Conservation (phyloP, 768 basidiomycete genomes). For the Mrakia hoshinonis region DNA sequence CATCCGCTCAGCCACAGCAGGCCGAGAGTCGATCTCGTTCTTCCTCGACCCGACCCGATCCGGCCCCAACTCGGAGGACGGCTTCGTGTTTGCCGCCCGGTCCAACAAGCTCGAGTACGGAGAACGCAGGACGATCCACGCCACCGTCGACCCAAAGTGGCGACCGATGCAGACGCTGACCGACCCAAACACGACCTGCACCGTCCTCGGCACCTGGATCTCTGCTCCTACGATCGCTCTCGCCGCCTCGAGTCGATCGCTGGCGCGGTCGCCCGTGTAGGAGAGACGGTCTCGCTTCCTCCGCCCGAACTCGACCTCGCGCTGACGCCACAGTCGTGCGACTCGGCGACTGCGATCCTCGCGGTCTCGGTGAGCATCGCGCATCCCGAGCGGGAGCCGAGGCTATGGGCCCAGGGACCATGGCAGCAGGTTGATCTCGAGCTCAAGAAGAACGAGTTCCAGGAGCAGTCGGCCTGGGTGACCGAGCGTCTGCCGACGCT, state of each 20-base stretch:
- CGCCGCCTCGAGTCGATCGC: too few species aligned
- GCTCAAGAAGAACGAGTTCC: conserved; percentile 66
- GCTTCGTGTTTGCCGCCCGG: conserved; percentile 73
- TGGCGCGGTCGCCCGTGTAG: too few species aligned
- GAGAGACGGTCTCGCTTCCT: too few species aligned
- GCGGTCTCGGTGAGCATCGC: neutral
- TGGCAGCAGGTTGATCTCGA: conserved; percentile 81
- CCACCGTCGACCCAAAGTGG: conserved; percentile 67
- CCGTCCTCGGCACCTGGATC: neutral
- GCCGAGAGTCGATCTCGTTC: conserved; percentile 53
- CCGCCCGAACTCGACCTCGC: too few species aligned
- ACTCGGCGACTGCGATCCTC: neutral
- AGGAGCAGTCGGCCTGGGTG: conserved; percentile 76
- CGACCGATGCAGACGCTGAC: conserved; percentile 49
- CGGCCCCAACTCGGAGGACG: conserved; percentile 65
- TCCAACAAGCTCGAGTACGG: conserved; percentile 71
- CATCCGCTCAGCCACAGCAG: conserved; percentile 51
- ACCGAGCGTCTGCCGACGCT: conserved; percentile 72
- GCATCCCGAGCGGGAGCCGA: neutral
- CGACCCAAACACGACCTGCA: conserved; percentile 41
- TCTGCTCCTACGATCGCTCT: neutral
- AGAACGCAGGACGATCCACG: conserved; percentile 67
- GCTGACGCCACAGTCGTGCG: too few species aligned
- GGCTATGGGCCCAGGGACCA: conserved; percentile 55
- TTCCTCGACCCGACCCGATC: conserved; percentile 71